Conservation (phyloP, 768 basidiomycete genomes). For the Rhodosporidiobolus odoratus region DNA sequence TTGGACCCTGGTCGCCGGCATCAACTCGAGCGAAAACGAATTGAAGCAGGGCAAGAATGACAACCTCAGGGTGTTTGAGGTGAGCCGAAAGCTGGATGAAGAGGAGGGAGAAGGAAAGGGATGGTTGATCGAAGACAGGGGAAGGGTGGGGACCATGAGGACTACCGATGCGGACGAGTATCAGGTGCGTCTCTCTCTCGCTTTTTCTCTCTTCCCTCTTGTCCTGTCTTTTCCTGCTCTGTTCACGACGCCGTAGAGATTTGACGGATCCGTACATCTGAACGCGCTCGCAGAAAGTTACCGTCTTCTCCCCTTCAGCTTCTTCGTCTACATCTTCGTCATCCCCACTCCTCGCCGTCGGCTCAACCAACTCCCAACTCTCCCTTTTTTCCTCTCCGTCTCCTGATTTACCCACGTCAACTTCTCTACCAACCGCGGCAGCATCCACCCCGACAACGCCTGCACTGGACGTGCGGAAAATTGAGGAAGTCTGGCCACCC, state of each 20-base stretch:
- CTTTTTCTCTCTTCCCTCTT: background rate
- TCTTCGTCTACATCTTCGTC: constrained; percentile 47
- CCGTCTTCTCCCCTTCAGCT: constrained; percentile 62
- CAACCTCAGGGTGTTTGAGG: constrained; percentile 68
- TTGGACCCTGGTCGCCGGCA: constrained; percentile 67
- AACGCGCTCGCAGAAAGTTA: constrained; percentile 65
- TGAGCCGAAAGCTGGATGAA: constrained; percentile 52
- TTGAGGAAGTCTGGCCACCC: constrained; percentile 51
- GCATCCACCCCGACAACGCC: no score
- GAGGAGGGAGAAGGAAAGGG: constrained; percentile 52
- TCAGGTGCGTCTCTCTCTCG: constrained; percentile 56
- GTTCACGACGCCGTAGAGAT: no score
- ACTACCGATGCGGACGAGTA: constrained; percentile 66
- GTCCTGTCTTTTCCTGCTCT: constrained; percentile 4
- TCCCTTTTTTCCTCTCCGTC: no score
- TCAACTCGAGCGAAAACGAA: constrained; percentile 68
- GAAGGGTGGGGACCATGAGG: constrained; percentile 60
- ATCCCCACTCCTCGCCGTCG: constrained; percentile 55
- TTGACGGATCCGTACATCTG: background rate
- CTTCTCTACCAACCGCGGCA: no score
- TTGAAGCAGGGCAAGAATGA: constrained; percentile 66
- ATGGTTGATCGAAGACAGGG: constrained; percentile 55
- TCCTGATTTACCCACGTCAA: no score
- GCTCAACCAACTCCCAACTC: constrained; percentile 50
- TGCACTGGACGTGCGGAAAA: constrained; percentile 61